These are phyloP conservation scores for Handroanthus guayacan DNA, from an alignment of 257 asterid species.

Conservation along the genomic window DNA sequence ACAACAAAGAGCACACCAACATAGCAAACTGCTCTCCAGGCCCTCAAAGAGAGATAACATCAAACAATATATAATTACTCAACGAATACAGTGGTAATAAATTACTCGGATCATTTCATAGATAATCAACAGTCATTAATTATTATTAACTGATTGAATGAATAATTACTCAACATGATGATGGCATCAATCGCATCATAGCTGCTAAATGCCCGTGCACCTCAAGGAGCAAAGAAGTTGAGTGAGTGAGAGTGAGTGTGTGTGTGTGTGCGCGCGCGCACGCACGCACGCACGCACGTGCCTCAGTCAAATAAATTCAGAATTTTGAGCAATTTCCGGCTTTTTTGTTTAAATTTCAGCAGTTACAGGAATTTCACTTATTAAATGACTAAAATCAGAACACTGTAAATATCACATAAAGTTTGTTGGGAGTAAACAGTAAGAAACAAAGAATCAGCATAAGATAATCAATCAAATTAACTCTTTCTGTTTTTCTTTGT, in stretches of 20 bases:
- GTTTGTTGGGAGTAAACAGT: neutral
- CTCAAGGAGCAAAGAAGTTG: neutral
- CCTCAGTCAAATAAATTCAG: neutral
- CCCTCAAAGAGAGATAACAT: neutral
- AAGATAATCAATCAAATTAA: neutral
- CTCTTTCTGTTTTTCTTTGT: neutral
- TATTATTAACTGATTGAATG: too few relatives aligned
- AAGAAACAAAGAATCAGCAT: neutral
- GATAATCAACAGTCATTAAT: neutral
- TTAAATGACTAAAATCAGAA: neutral
- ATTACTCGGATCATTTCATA: neutral
- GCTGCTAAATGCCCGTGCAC: neutral
- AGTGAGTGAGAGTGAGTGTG: neutral
- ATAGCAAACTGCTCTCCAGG: neutral
- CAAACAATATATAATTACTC: neutral
- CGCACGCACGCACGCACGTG: too few relatives aligned
- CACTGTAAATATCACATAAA: neutral
- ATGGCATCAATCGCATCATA: neutral
- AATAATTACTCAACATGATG: neutral
- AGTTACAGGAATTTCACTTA: neutral
- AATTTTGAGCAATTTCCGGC: conserved; percentile 13
- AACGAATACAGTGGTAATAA: neutral
- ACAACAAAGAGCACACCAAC: neutral
- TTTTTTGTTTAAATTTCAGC: conserved; percentile 8
- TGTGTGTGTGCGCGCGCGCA: neutral